Conservation (phyloP, 2,329 filamentous ascomycete species). For the Arthrobotrys sphaeroides region DNA sequence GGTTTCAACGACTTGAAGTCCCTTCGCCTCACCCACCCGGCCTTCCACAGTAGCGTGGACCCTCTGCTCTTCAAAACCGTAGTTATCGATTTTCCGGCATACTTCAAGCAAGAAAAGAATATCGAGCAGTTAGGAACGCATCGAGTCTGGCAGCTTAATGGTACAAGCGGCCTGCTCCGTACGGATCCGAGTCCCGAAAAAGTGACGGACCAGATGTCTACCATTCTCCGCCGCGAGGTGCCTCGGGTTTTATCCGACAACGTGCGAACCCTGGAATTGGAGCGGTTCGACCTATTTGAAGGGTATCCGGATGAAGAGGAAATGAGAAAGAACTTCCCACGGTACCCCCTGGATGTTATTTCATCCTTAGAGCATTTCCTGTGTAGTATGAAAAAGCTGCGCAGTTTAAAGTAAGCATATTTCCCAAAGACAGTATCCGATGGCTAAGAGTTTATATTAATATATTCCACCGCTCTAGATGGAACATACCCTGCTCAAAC, state of each 20-base stretch:
- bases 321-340: background rate
- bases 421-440: too few relatives aligned
- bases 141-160: background rate
- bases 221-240: background rate
- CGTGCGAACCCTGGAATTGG: background rate
- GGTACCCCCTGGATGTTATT: background rate
- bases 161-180: background rate
- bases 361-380: conserved; percentile 9
- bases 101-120: background rate
- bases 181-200: background rate
- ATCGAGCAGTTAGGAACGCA: too few relatives aligned
- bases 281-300: background rate
- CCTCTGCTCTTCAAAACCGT: background rate
- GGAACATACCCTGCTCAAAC: conserved; percentile 4
- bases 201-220: background rate
- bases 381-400: conserved; percentile 20
- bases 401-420: background rate
- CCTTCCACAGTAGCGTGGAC: background rate
- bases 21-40: background rate
- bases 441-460: too few relatives aligned
- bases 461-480: too few relatives aligned
- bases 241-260: background rate
- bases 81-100: background rate
- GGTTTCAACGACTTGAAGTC: background rate
- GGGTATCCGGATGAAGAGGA: background rate